Evolutionary conservation across 73 alveolate genomes (phyloP).

Genomic region (Paramecium tetraurelia): DNA sequence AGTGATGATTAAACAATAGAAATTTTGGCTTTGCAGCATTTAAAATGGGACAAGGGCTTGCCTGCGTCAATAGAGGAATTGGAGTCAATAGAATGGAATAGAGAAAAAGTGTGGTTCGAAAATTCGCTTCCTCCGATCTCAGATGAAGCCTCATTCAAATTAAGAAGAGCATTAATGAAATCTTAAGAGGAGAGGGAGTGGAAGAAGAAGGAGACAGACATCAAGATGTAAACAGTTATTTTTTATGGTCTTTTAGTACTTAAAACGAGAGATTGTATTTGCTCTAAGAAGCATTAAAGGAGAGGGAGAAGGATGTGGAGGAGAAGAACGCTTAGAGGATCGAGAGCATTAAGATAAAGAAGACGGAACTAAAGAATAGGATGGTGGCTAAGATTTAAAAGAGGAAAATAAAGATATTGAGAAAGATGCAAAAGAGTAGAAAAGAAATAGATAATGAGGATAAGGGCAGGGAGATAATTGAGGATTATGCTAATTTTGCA

Average conservation of each 20-base stretch:
- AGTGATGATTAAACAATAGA: slow-evolving; percentile 93
- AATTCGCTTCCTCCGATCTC: slow-evolving; percentile 96
- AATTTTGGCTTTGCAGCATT: slow-evolving; percentile 88
- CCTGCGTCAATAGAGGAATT: slow-evolving; percentile 98
- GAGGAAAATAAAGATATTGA: slow-evolving; percentile 91
- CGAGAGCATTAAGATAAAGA: slow-evolving; percentile 82
- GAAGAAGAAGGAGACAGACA: slow-evolving; percentile 95
- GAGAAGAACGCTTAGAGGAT: slow-evolving; percentile 87
- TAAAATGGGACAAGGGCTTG: slow-evolving; percentile 91
- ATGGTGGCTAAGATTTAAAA: slow-evolving; percentile 83
- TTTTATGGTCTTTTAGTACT: slow-evolving; percentile 51
- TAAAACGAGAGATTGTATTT: slow-evolving; percentile 86
- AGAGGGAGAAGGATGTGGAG: slow-evolving; percentile 86
- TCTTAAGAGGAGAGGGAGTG: slow-evolving; percentile 98
- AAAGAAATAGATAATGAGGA: slow-evolving; percentile 86
- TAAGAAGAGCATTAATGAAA: slow-evolving; percentile 93
- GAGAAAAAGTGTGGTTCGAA: slow-evolving; percentile 97
- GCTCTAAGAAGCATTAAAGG: slow-evolving; percentile 85
- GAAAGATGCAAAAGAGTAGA: slow-evolving; percentile 95
- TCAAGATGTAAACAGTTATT: slow-evolving; percentile 60
- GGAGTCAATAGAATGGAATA: slow-evolving; percentile 94
- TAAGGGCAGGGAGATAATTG: slow-evolving; percentile 90
- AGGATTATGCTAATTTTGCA: slow-evolving; percentile 96
- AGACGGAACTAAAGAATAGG: slow-evolving; percentile 88
- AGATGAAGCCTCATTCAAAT: slow-evolving; percentile 97